Base-by-base conservation (phyloP, 2,329 filamentous ascomycete genomes). In the Fusarium abutilonis region DNA sequence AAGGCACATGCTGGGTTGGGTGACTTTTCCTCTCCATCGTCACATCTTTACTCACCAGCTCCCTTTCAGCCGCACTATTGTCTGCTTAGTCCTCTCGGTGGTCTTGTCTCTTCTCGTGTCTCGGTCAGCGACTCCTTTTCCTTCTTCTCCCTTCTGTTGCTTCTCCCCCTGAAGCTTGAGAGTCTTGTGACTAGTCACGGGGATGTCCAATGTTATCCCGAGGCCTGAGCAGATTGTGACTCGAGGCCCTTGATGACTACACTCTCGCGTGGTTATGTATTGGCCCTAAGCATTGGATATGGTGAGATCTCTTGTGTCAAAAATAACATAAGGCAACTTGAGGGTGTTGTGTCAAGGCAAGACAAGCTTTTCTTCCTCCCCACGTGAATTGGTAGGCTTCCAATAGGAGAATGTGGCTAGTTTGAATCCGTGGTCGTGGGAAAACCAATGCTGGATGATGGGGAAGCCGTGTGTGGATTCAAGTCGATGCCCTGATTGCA, bases 401-500 rank as follows among this genome's bases (percentile, higher is more conserved):
- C 67, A 67, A 70, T 67, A 54, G 41, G 61, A 65, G 38, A 38
- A 60, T 59, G 46, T 69, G 60, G 55, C 65, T 49, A 48, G 34
- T 50, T 43, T 57, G 56, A 62, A 67, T 52, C 56, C 56, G 62
- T 60, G 56, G 59, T 56, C 51, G 60, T 65, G 64, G 54, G 56
- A 66, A 67, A 51, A 46, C 67, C 63, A 70, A 58, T 54, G 60
- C 63, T 64, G 63, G 50, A 66, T 63, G 60, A 69, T 66, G 63
- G 57, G 55, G 48, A 54, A 68, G 60, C 64, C 64, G 53, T 55
- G 60, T 57, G 68, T 70, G 68, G 68, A 40, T 70, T 70, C 68
- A 54, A 70, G 68, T 62, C 63, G 60, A 70, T 64, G 62, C 68
- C 68, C 61, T 48, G 67, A 68, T 69, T 69, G 66, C 56, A 66